Base-by-base conservation (phyloP, 768 basidiomycete genomes). In the Lepiota brunneoincarnata region DNA sequence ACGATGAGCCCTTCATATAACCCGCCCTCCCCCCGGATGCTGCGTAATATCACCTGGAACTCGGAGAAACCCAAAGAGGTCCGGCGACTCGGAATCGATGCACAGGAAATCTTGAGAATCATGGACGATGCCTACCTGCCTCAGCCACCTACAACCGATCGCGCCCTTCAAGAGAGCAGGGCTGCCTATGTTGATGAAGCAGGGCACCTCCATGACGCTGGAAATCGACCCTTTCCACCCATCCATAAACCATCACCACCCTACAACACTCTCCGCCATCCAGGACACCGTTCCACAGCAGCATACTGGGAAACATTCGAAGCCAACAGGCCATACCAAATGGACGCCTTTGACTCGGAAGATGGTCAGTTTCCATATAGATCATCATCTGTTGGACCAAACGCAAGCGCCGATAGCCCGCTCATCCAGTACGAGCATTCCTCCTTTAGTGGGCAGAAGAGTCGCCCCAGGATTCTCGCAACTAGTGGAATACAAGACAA, bases 261-360 rank as follows among this genome's bases (percentile, higher is more conserved):
- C 31, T 10, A 10, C 7, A 31, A 10, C 31, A 31, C 31, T 10
- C 11, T 10, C 31, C 31, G 4, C 11, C 11, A 9, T 31, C 31
- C 31, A 31, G 11, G 7, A 4, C 7, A 31, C 11, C 31, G 31
- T 14, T 23, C 35, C 28, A 34, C 28, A 6, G 5, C 17, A 10
- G 45, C 53, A 4, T 54, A 54, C 40, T 54, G 53, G 53, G 53
- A 54, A 23, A 54, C 53, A 31, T 31, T 31, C 31, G 31, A 31
- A 31, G 11, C 11, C 31, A 31, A 31, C 11, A 31, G 11, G 3
- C 31, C 31, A 31, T 31, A 10, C 7, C 31, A 31, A 9, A 10
- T 31, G 31, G 31, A 31, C 6, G 31, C 7, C 31, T 31, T 31
- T 3, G 26, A 46, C 18, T 46, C 45, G 18, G 2, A 10, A 31